These are phyloP conservation scores for Selaginella tamariscina DNA, from an alignment of 75 land plant species.

Conservation along the genomic window DNA sequence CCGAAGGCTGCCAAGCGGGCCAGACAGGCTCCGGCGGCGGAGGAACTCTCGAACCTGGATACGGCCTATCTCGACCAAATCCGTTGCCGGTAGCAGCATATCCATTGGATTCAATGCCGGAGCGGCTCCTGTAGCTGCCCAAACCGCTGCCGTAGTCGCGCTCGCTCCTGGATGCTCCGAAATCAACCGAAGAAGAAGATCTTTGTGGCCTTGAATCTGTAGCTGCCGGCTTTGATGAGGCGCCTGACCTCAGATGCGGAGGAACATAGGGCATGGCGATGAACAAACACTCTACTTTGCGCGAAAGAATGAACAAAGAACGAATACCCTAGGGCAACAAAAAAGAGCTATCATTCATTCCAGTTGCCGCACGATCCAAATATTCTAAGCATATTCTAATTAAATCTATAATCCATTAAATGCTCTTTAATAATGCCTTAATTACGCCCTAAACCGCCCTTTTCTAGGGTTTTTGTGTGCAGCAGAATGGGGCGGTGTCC, in stretches of 20 bases:
- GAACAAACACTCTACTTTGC: not conserved
- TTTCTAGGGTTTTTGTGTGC: too few species aligned
- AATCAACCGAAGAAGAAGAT: slow-evolving; percentile 10
- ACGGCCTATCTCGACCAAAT: slow-evolving; percentile 10
- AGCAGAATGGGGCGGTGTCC: slow-evolving; percentile 59
- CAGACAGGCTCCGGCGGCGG: slow-evolving; percentile 34
- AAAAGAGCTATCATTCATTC: too few species aligned
- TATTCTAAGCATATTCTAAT: too few species aligned
- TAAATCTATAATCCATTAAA: too few species aligned
- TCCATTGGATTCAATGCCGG: slow-evolving; percentile 15
- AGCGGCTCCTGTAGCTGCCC: slow-evolving; percentile 2
- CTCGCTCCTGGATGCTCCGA: slow-evolving; percentile 12
- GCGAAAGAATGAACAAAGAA: not conserved
- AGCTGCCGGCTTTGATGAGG: slow-evolving; percentile 12
- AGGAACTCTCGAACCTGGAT: slow-evolving; percentile 14
- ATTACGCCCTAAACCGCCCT: too few species aligned
- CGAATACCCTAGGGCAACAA: not conserved
- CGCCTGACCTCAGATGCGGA: slow-evolving; percentile 46
- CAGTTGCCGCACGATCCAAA: too few species aligned
- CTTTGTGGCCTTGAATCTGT: slow-evolving; percentile 1
- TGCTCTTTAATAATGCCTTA: too few species aligned
- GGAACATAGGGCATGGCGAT: slow-evolving; percentile 56
- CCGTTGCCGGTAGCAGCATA: slow-evolving; percentile 15
- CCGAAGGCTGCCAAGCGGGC: slow-evolving; percentile 52
- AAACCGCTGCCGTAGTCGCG: slow-evolving; percentile 11